These are phyloP conservation scores for Cylindrodendrum hubeiense DNA, from an alignment of 2,329 filamentous ascomycete genomes.

Conservation along the genomic window DNA sequence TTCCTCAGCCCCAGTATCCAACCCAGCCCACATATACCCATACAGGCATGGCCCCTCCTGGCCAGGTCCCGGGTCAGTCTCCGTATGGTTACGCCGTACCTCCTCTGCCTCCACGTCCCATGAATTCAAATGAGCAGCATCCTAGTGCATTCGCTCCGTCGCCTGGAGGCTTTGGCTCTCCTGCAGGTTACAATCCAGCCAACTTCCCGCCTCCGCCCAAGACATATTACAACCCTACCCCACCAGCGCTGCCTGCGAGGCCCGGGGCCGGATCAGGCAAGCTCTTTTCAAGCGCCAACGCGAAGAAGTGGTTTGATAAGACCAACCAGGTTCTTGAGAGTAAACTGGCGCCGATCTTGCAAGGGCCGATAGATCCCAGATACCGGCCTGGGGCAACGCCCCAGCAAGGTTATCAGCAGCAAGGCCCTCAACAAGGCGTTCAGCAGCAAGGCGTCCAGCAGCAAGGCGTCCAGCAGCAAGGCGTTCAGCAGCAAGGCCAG, in stretches of 20 bases:
- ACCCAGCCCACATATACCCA: slow-evolving; percentile 39
- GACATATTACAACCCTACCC: slow-evolving; percentile 45
- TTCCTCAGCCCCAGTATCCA: slow-evolving; percentile 39
- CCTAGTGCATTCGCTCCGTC: slow-evolving; percentile 23
- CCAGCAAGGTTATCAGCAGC: slow-evolving; percentile 31
- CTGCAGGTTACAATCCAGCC: slow-evolving; percentile 38
- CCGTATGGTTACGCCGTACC: slow-evolving; percentile 35
- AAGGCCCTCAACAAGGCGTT: slow-evolving; percentile 18
- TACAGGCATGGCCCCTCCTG: slow-evolving; percentile 8
- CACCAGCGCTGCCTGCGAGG: slow-evolving; percentile 35
- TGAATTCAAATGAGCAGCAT: slow-evolving; percentile 34
- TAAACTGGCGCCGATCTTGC: slow-evolving; percentile 47
- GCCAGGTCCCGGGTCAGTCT: slow-evolving; percentile 23
- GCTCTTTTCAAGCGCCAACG: slow-evolving; percentile 50
- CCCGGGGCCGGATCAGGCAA: slow-evolving; percentile 33
- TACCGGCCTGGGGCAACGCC: slow-evolving; percentile 28
- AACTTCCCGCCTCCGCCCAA: slow-evolving; percentile 49
- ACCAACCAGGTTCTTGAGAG: slow-evolving; percentile 51
- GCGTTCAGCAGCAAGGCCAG: slow-evolving; percentile 13
- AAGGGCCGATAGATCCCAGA: slow-evolving; percentile 30
- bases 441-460: not conserved
- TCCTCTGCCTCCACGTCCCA: slow-evolving; percentile 46
- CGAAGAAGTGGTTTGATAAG: slow-evolving; percentile 51
- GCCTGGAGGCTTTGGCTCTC: slow-evolving; percentile 35
- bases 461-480: not conserved